Evolutionary conservation across 768 basidiomycete species (phyloP).

Genomic region (Pisolithus tinctorius): DNA sequence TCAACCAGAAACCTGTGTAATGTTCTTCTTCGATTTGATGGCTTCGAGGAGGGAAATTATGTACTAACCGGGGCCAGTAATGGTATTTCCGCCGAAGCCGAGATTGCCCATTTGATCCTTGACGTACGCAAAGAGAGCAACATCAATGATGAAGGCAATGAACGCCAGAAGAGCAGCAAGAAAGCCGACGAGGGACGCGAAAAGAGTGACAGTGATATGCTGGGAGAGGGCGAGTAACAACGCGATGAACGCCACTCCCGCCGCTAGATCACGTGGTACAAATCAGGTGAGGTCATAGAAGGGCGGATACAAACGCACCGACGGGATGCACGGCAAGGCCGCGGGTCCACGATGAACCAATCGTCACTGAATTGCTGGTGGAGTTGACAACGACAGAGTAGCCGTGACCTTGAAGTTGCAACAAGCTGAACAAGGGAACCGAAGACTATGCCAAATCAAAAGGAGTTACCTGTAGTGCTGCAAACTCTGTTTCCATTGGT

Average conservation of each 20-base stretch:
- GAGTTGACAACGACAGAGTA: slow-evolving; percentile 45
- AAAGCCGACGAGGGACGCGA: slow-evolving; percentile 50
- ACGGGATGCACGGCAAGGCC: slow-evolving; percentile 73
- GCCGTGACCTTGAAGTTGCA: slow-evolving; percentile 38
- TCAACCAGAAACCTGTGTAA: slow-evolving; percentile 66
- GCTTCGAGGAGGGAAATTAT: neutral
- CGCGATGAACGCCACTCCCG: slow-evolving; percentile 57
- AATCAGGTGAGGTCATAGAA: neutral
- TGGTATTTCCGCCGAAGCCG: slow-evolving; percentile 35
- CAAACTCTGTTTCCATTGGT: slow-evolving; percentile 37
- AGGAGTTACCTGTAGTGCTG: slow-evolving; percentile 33
- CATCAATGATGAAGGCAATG: slow-evolving; percentile 71
- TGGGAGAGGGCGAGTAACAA: slow-evolving; percentile 55
- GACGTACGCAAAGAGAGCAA: slow-evolving; percentile 60
- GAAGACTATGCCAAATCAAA: neutral
- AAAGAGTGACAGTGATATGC: slow-evolving; percentile 38
- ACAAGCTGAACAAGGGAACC: neutral
- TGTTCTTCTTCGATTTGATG: neutral
- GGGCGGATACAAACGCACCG: slow-evolving; percentile 37
- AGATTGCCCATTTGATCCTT: slow-evolving; percentile 53
- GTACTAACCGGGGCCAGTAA: slow-evolving; percentile 55
- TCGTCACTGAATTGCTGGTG: slow-evolving; percentile 27
- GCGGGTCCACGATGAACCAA: slow-evolving; percentile 60
- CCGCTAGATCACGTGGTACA: slow-evolving; percentile 25
- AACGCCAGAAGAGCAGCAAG: slow-evolving; percentile 62